Evolutionary conservation across 306 rosid genomes (phyloP), one percentile per base, ranked within the genome.

Genomic region (Cicer judaicum): DNA sequence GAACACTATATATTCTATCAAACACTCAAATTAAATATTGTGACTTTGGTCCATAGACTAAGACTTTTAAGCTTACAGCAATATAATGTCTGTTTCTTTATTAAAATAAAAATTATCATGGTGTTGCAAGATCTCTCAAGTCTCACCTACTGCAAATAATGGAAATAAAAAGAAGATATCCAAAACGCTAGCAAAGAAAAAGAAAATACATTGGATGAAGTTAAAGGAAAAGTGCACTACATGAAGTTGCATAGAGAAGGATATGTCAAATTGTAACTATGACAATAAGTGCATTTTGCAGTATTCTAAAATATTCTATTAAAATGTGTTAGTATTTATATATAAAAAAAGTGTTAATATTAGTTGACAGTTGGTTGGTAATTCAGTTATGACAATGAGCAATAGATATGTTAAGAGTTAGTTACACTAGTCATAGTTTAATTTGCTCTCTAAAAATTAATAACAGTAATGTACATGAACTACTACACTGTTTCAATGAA

Each of bases 341-440:
- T 29, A 29, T 4, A 29, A 3, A 2, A 29, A 29, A 29, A 29
- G 36, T 29, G 36, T 34, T 18, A 5, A 14, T 50, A 54, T 34
- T 3, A 60, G 18, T 34, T 34, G 10, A 1, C 18, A 60, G 44
- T 60, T 60, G 24, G 65, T 60, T 60, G 43, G 44, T 7, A 60
- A 60, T 34, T 60, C 66, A 34, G 66, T 60, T 60, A 60, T 60
- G 18, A 34, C 44, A 60, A 7, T n/a, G 13, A 60, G 18, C 6
- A 34, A 7, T 60, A 13, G 12, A 7, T 60, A 13, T 60, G 19
- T 34, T 34, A 60, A 60, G 65, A 60, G 11, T 34, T 60, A 60
- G 43, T 60, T 60, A 36, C 19, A 60, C 3, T 29, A 59, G 1
- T 57, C 1, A 24, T 57, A 57, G 64, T 57, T 52, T 24, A 24